A percentile compares a stretch with the other conserved stretches of the same genome.
Conservation (phyloP, 2,329 filamentous ascomycete genomes). For the Bimuria novae-zelandiae region DNA sequence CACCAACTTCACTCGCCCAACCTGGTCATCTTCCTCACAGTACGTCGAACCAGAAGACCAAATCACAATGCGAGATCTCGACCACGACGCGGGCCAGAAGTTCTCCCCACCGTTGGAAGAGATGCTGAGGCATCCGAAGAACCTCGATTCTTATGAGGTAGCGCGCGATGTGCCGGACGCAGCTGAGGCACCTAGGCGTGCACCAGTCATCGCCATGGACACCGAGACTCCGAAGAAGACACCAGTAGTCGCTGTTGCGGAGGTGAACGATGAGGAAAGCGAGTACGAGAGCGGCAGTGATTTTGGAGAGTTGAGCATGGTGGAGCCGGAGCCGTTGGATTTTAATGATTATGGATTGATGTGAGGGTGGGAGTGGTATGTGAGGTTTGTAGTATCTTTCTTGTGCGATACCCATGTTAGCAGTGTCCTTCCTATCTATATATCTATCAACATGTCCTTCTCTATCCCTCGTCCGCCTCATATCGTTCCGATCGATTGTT, state of each 20-base stretch:
- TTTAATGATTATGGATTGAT: constrained; percentile 31
- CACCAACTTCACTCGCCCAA: constrained; percentile 3
- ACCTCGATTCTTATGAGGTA: background rate
- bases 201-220: background rate
- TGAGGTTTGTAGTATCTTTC: background rate
- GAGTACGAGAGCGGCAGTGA: constrained; percentile 29
- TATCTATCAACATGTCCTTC: no score
- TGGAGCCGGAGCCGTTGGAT: constrained; percentile 33
- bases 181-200: background rate
- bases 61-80: constrained; percentile 23
- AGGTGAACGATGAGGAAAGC: constrained; percentile 16
- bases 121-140: constrained; percentile 16
- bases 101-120: constrained; percentile 22
- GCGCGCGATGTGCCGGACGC: background rate
- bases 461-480: no score
- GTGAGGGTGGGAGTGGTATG: constrained; percentile 15
- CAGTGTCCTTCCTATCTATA: no score
- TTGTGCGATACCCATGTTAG: background rate
- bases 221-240: constrained; percentile 5
- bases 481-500: no score
- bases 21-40: constrained; percentile 2
- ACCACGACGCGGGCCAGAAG: constrained; percentile 21
- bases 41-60: constrained; percentile 16
- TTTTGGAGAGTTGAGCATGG: constrained; percentile 34
- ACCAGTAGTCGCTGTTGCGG: constrained; percentile 17